Percentiles rank a stretch among this genome's conserved stretches.
phyloP scores from a whole-genome alignment of 176 grass and related monocot genomes.

The Stipa capillata region DNA sequence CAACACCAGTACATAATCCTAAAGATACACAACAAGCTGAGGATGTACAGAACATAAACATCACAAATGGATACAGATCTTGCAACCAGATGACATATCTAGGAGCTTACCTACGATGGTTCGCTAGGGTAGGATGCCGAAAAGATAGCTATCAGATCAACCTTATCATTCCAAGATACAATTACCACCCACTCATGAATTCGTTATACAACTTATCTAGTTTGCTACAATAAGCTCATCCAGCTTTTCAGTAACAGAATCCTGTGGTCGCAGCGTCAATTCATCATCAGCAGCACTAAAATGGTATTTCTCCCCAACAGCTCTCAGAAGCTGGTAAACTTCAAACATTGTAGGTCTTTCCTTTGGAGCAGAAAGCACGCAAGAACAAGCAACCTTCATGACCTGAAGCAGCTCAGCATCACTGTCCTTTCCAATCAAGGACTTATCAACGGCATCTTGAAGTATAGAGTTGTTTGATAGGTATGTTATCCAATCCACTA shows the following conservation, averaged over 20 bases:
- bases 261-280: slow-evolving; percentile 34
- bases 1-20: background rate
- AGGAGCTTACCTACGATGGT: background rate
- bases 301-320: slow-evolving; percentile 80
- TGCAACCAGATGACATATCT: background rate
- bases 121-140: background rate
- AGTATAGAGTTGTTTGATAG: slow-evolving; percentile 87
- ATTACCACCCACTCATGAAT: background rate
- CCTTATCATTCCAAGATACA: slow-evolving; percentile 9
- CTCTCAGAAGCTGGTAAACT: slow-evolving; percentile 82
- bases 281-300: slow-evolving; percentile 65
- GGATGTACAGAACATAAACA: slow-evolving; percentile 1
- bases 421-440: slow-evolving; percentile 71
- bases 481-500: slow-evolving; percentile 94
- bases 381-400: slow-evolving; percentile 77
- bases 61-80: background rate
- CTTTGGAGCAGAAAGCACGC: slow-evolving; percentile 64
- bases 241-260: slow-evolving; percentile 21
- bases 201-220: slow-evolving; percentile 7
- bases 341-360: slow-evolving; percentile 91
- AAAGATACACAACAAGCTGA: no score
- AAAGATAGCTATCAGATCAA: background rate
- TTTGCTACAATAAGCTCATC: slow-evolving; percentile 85
- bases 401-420: slow-evolving; percentile 85
- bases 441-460: slow-evolving; percentile 79